These are phyloP conservation scores for Chlorella vulgaris DNA, from an alignment of 139 green algal species.

Conservation along the genomic window DNA sequence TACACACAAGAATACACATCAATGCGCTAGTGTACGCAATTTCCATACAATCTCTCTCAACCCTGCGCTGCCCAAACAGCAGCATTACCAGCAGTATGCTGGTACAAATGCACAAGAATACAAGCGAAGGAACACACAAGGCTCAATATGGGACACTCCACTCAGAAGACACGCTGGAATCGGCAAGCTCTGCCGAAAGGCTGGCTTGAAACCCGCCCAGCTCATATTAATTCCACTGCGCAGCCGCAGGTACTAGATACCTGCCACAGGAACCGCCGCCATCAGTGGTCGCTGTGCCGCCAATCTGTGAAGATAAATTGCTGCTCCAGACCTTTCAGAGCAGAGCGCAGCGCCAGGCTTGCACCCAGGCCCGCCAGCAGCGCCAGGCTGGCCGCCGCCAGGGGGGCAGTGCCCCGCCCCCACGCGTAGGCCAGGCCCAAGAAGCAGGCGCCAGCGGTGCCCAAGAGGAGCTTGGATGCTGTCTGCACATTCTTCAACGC, in stretches of 20 bases:
- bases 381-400: conserved; percentile 10
- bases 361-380: not conserved
- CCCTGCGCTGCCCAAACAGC: too few species aligned
- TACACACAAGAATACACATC: too few species aligned
- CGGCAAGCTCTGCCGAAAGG: too few species aligned
- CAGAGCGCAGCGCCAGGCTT: not conserved
- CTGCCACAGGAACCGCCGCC: not conserved
- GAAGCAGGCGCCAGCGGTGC: not conserved
- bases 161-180: too few species aligned
- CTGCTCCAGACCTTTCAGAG: conserved; percentile 1
- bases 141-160: too few species aligned
- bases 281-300: conserved; percentile 15
- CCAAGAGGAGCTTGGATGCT: not conserved
- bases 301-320: conserved; percentile 16
- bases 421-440: not conserved
- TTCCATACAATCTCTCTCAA: too few species aligned
- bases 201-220: too few species aligned
- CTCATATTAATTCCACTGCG: too few species aligned
- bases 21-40: too few species aligned
- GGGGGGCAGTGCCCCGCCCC: not conserved
- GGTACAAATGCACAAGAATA: too few species aligned
- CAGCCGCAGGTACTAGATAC: not conserved
- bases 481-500: conserved; percentile 1
- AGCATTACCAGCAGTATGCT: too few species aligned
- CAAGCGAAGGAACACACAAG: too few species aligned